Evolutionary conservation across 1,139 yeast species (phyloP), one percentile per base, ranked within the genome.

Genomic region (Geotrichum candidum): DNA sequence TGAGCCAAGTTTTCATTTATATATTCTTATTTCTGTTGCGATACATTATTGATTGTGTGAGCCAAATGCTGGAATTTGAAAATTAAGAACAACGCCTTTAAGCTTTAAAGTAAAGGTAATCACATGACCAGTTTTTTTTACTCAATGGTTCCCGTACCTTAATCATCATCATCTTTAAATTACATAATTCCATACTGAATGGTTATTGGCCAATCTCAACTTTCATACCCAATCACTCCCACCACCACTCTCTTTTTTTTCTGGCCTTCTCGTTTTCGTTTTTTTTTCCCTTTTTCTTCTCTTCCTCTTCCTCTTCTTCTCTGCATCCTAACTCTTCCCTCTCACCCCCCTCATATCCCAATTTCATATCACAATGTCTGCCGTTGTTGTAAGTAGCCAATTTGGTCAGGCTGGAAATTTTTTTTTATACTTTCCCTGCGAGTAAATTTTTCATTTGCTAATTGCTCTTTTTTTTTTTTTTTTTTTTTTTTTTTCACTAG

Each of bases 311-410:
- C 35, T 27, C 29, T 53, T 53, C 41, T 56, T 56, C 54, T 50
- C 53, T 56, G 54, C 46, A 46, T 51, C 58, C 46, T 54, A 31
- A 25, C 53, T 55, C 54, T 50, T 48, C 60, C 56, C 38, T 41
- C 27, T 53, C 57, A 29, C 27, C 45, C 15, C 27, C 46, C 41
- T 25, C 23, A 59, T 25, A 41, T 52, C 55, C 55, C 22, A 29
- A 29, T 29, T 33, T 27, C 57, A 33, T 45, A n/a, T 33, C 53
- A 55, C 45, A 54, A 60, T 60, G 62, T 60, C 62, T 53, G 60
- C 63, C 54, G 63, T 60, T 57, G 54, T 60, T 57, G 63, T 60
- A 57, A 33, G 63, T 60, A 13, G 22, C 11, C 18, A 13, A 29
- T 25, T 45, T 48, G 38, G 18, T n/a, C n/a, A n/a, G 18, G 18